These are phyloP conservation scores for Fulvia fulva DNA, from an alignment of 2,329 filamentous ascomycete genomes.

Conservation along the genomic window DNA sequence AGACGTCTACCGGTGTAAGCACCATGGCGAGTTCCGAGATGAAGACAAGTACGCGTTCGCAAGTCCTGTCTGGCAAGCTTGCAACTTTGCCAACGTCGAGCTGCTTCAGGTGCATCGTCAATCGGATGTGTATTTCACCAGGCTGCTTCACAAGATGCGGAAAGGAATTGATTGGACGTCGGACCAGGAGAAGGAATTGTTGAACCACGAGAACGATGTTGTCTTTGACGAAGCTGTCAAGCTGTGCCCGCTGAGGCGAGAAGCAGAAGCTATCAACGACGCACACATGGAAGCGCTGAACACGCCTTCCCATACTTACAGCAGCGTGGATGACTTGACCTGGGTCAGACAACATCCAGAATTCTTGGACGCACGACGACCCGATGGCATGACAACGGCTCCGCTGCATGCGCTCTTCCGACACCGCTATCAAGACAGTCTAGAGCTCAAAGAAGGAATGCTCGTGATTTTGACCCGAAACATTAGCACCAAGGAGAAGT, in stretches of 20 bases:
- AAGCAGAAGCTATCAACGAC: slow-evolving; percentile 24
- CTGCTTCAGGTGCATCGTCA: slow-evolving; percentile 57
- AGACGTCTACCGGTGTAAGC: slow-evolving; percentile 29
- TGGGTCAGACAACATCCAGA: slow-evolving; percentile 1
- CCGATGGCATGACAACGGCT: slow-evolving; percentile 1
- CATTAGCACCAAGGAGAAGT: slow-evolving; percentile 38
- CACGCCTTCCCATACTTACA: slow-evolving; percentile 2
- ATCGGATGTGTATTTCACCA: slow-evolving; percentile 50
- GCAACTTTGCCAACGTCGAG: slow-evolving; percentile 51
- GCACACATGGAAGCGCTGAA: slow-evolving; percentile 28
- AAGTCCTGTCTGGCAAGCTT: slow-evolving; percentile 52
- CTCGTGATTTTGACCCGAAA: slow-evolving; percentile 53
- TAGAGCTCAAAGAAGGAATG: slow-evolving; percentile 14
- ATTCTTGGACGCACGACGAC: background rate
- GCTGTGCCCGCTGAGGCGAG: slow-evolving; percentile 39
- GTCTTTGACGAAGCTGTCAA: slow-evolving; percentile 43
- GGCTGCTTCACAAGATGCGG: slow-evolving; percentile 34
- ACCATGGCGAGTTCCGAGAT: slow-evolving; percentile 37
- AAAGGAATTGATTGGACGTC: background rate
- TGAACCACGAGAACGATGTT: slow-evolving; percentile 35
- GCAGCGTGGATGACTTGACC: slow-evolving; percentile 16
- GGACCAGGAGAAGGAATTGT: slow-evolving; percentile 1
- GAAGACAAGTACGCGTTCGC: slow-evolving; percentile 59
- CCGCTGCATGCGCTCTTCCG: background rate
- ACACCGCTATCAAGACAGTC: slow-evolving; percentile 4